Conservation (phyloP, 2,329 filamentous ascomycete species). For the Mycosphaerella arachidis region DNA sequence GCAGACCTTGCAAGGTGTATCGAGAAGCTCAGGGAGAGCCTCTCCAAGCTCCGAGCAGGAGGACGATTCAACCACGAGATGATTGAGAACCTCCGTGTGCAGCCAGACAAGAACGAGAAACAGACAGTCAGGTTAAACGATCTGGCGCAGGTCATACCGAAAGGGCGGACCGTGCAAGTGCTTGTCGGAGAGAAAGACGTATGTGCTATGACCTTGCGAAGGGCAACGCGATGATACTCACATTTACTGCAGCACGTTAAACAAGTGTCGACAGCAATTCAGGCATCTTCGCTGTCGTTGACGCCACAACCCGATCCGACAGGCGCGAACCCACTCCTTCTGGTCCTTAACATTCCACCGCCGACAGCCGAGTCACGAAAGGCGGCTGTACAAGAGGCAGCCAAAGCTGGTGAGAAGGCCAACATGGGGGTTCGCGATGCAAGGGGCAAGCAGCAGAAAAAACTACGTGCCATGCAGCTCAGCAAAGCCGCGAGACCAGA, state of each 20-base stretch:
- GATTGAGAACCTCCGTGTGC: constrained; percentile 59
- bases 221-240: background rate
- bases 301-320: constrained; percentile 49
- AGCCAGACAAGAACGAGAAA: constrained; percentile 48
- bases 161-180: constrained; percentile 58
- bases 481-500: constrained; percentile 43
- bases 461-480: constrained; percentile 41
- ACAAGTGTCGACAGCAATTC: constrained; percentile 50
- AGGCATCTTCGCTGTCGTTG: constrained; percentile 47
- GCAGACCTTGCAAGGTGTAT: constrained; percentile 52
- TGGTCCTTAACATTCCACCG: constrained; percentile 53
- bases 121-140: constrained; percentile 55
- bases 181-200: constrained; percentile 62
- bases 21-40: constrained; percentile 55
- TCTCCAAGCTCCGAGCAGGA: constrained; percentile 58
- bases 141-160: constrained; percentile 63
- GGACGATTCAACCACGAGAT: constrained; percentile 59
- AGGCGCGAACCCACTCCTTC: constrained; percentile 45
- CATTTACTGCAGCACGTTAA: constrained; percentile 47
- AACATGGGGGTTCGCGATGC: constrained; percentile 41
- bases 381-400: constrained; percentile 29
- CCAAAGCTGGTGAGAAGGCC: constrained; percentile 42
- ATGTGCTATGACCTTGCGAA: constrained; percentile 27
- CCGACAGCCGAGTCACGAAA: constrained; percentile 52
- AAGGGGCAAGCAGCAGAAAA: constrained; percentile 47